phyloP scores from a whole-genome alignment of 164 flowering plant species.

The Vitis riparia region DNA sequence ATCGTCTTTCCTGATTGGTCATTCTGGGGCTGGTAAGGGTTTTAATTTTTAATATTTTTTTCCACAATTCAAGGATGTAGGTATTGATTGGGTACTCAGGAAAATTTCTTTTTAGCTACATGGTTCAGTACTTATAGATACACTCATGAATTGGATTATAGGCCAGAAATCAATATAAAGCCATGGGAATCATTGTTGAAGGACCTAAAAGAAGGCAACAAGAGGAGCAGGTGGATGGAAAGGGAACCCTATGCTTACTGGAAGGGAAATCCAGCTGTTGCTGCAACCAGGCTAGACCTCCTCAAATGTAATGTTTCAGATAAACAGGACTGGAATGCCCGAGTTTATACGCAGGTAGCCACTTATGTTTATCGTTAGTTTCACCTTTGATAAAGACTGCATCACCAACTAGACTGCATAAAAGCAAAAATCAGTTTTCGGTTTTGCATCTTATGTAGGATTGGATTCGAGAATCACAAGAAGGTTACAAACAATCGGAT shows the following conservation, averaged over 20 bases:
- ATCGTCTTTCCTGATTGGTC: constrained; percentile 79
- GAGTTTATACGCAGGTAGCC: constrained; percentile 51
- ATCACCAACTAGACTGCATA: neutral
- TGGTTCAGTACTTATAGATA: no score
- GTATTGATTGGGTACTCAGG: no score
- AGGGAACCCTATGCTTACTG: constrained; percentile 76
- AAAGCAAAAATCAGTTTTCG: neutral
- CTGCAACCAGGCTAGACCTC: constrained; percentile 52
- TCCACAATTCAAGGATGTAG: no score
- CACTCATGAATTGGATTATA: constrained; percentile 7
- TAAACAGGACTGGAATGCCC: constrained; percentile 61
- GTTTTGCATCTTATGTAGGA: constrained; percentile 37
- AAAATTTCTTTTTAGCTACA: neutral
- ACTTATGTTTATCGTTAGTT: neutral
- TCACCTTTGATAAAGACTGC: neutral
- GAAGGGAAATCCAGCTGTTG: constrained; percentile 67
- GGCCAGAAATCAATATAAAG: constrained; percentile 69
- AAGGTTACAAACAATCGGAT: constrained; percentile 62
- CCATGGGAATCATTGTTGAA: constrained; percentile 56
- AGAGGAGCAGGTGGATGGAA: constrained; percentile 47
- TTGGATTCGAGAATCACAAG: constrained; percentile 46
- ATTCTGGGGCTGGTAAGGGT: constrained; percentile 69
- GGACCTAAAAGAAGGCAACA: constrained; percentile 57
- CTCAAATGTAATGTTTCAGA: constrained; percentile 60
- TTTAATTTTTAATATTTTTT: neutral